A percentile compares a stretch with the other conserved stretches of the same genome.
These are phyloP conservation scores for Calonectria pteridis DNA, from an alignment of 2,329 filamentous ascomycete genomes.

Conservation along the genomic window DNA sequence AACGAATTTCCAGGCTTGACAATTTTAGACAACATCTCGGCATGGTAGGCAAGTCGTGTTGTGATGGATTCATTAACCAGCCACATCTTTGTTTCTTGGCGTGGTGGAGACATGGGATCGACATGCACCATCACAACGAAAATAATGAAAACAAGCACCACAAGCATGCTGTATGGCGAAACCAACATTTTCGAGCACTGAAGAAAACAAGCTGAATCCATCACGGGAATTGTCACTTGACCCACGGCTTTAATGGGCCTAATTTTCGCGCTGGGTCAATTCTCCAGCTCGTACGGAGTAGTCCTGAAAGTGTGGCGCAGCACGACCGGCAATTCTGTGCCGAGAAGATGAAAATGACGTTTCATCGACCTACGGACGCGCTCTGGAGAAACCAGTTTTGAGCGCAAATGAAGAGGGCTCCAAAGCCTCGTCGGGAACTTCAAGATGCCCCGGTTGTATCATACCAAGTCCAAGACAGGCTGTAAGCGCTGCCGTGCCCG, in stretches of 20 bases:
- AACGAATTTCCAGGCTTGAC: background rate
- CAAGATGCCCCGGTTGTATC: slow-evolving; percentile 43
- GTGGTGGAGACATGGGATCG: background rate
- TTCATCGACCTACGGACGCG: background rate
- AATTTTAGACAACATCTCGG: background rate
- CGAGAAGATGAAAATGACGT: background rate
- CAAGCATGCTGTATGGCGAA: too few relatives aligned
- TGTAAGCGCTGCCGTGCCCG: slow-evolving; percentile 41
- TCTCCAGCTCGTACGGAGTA: background rate
- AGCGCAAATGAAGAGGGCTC: background rate
- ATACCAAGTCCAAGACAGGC: slow-evolving; percentile 46
- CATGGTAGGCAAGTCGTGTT: background rate
- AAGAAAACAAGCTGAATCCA: background rate
- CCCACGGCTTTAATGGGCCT: background rate
- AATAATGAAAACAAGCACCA: too few relatives aligned
- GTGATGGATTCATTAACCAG: background rate
- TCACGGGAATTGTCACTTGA: background rate
- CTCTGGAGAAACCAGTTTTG: background rate
- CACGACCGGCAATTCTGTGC: background rate
- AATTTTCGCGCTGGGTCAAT: background rate
- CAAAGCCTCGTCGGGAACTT: background rate
- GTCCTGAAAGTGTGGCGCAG: background rate
- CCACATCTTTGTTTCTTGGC: background rate
- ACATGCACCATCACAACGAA: background rate
- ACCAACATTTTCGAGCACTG: background rate